These are phyloP conservation scores for Rhodotorula sp. DNA, from an alignment of 1,284 basidiomycete species.

Conservation along the genomic window DNA sequence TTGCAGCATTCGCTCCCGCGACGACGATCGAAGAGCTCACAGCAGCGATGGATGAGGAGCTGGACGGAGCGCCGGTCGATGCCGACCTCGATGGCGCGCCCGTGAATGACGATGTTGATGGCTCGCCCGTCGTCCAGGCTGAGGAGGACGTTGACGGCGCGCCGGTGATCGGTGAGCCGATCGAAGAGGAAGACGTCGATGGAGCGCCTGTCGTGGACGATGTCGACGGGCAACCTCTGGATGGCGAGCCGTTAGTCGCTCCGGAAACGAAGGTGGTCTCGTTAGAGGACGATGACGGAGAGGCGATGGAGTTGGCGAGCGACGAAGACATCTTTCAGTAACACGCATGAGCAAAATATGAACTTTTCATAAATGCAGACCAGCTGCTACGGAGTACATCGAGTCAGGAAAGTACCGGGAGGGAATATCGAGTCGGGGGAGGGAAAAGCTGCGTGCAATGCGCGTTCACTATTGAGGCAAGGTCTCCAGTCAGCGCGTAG, in stretches of 20 bases:
- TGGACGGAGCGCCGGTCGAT: slow-evolving; percentile 31
- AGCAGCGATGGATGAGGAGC: slow-evolving; percentile 1
- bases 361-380: background rate
- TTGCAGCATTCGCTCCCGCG: slow-evolving; percentile 5
- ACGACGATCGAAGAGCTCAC: background rate
- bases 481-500: too few relatives aligned
- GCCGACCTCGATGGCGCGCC: slow-evolving; percentile 1
- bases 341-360: background rate
- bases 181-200: slow-evolving; percentile 50
- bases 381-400: background rate
- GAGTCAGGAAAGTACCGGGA: background rate
- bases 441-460: background rate
- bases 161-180: slow-evolving; percentile 45
- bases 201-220: slow-evolving; percentile 29
- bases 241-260: slow-evolving; percentile 9
- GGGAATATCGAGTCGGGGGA: background rate
- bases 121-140: background rate
- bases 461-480: too few relatives aligned
- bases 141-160: slow-evolving; percentile 47
- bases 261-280: slow-evolving; percentile 6
- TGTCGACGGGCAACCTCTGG: slow-evolving; percentile 7
- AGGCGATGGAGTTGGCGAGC: slow-evolving; percentile 25
- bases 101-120: slow-evolving; percentile 3
- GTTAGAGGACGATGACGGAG: slow-evolving; percentile 17
- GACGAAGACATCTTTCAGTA: slow-evolving; percentile 28